Evolutionary conservation across 1,284 basidiomycete genomes (phyloP).

Genomic region (Leccinum insigne): DNA sequence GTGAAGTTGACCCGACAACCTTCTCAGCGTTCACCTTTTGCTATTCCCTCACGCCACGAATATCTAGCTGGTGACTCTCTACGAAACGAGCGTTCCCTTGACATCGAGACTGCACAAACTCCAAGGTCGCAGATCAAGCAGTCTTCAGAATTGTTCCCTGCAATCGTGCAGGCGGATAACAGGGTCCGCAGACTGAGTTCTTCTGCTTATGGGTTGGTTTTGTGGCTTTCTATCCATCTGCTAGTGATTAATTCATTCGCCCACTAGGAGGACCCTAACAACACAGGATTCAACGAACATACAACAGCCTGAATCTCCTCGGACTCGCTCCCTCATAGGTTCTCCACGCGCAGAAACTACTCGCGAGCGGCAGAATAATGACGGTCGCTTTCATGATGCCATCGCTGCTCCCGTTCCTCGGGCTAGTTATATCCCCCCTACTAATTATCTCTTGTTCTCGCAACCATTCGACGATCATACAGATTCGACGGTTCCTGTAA

Average conservation of each 20-base stretch:
- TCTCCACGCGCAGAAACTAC: constrained; percentile 5
- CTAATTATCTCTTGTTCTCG: constrained; percentile 16
- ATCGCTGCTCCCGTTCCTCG: constrained; percentile 4
- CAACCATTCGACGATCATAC: constrained; percentile 12
- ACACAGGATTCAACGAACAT: background rate
- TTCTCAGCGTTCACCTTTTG: background rate
- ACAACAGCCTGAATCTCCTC: constrained; percentile 2
- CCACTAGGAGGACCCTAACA: constrained; percentile 2
- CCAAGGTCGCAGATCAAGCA: background rate
- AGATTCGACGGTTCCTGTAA: background rate
- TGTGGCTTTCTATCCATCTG: background rate
- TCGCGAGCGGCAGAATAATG: background rate
- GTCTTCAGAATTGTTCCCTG: background rate
- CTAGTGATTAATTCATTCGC: constrained; percentile 4
- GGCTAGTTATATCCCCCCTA: constrained; percentile 18
- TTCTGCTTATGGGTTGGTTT: constrained; percentile 13
- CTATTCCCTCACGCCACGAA: background rate
- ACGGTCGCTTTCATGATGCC: background rate
- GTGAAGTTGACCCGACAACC: background rate
- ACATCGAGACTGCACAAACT: background rate
- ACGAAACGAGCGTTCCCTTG: background rate
- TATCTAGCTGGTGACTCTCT: background rate
- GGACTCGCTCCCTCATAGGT: constrained; percentile 1
- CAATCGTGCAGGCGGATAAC: background rate
- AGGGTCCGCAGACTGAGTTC: constrained; percentile 3